Percentiles rank a stretch among this genome's conserved stretches.
Conservation (phyloP, 2,329 filamentous ascomycete genomes). For the Diaporthe capsici region DNA sequence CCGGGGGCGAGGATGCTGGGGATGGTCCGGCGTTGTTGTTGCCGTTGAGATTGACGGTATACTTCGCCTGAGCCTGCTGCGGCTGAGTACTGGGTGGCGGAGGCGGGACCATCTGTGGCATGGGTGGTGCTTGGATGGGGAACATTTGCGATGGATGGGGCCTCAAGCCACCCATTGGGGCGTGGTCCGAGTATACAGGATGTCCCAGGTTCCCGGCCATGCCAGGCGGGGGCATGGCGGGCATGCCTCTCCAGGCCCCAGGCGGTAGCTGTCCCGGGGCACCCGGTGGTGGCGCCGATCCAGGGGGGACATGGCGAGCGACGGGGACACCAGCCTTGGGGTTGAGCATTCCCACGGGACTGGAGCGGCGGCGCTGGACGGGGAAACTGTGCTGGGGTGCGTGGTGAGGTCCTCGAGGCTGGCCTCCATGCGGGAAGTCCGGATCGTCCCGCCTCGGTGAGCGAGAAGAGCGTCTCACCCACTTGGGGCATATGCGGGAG, state of each 20-base stretch:
- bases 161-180: not conserved
- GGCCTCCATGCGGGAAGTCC: constrained; percentile 15
- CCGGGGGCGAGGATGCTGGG: not conserved
- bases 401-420: not conserved
- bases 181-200: not conserved
- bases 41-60: not conserved
- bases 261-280: not conserved
- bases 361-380: constrained; percentile 16
- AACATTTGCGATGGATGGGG: constrained; percentile 31
- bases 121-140: not conserved
- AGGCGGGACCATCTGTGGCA: constrained; percentile 7
- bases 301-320: not conserved
- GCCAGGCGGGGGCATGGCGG: not conserved
- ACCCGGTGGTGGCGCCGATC: not conserved
- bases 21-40: not conserved
- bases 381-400: constrained; percentile 2
- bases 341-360: not conserved
- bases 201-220: not conserved
- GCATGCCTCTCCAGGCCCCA: not conserved
- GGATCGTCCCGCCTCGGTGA: constrained; percentile 24
- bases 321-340: not conserved
- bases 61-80: not conserved
- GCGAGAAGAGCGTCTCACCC: constrained; percentile 27
- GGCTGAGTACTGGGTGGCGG: not conserved
- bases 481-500: not conserved